Base-by-base conservation (phyloP, 176 grass and related monocot genomes). In the Saccharum spontaneum region DNA sequence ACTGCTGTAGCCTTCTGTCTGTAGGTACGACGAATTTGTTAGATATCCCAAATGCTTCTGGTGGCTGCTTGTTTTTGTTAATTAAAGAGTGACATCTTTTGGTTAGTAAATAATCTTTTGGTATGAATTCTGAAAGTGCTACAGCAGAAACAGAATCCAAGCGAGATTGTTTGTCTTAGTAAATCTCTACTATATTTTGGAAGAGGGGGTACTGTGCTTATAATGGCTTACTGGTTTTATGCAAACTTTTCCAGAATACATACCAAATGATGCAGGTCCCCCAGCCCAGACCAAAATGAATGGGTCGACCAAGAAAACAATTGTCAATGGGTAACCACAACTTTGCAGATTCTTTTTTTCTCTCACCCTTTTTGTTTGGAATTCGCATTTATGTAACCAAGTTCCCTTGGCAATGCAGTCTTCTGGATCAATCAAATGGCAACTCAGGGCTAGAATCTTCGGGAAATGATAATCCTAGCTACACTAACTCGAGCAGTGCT, bases 371-470 rank as follows among this genome's bases (percentile, higher is more conserved):
- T 36, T 69, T 71, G 2, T 54, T 30, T 55, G 49, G n/a, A 77
- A 68, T 77, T 33, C 74, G 7, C 55, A 59, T 57, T 70, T 31
- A 31, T 50, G 48, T 8, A 40, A 63, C 38, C 75, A 24, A 61
- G 70, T 82, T 69, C 4, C 14, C 24, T 67, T 74, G 64, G 38
- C 87, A 75, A 37, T 78, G 77, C 88, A 99, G 97, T 71, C 74
- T 75, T 82, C 6, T 52, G 34, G 77, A 82, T 73, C 83, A 79
- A 67, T 88, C 83, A 68, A 94, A 94, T 8, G 78, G 66, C 66
- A 89, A 94, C 28, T 90, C 94, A 37, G 86, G 89, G 55, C 26
- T 94, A 41, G 92, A 91, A 73, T 92, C 84, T 7, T 92, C 86
- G 3, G 79, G 54, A 33, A 86, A 88, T 46, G 91, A 90, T 64